Percentiles rank a stretch among this genome's conserved stretches.
These are phyloP conservation scores for Phanerodontia chrysosporium DNA, from an alignment of 768 basidiomycete species.

Conservation along the genomic window DNA sequence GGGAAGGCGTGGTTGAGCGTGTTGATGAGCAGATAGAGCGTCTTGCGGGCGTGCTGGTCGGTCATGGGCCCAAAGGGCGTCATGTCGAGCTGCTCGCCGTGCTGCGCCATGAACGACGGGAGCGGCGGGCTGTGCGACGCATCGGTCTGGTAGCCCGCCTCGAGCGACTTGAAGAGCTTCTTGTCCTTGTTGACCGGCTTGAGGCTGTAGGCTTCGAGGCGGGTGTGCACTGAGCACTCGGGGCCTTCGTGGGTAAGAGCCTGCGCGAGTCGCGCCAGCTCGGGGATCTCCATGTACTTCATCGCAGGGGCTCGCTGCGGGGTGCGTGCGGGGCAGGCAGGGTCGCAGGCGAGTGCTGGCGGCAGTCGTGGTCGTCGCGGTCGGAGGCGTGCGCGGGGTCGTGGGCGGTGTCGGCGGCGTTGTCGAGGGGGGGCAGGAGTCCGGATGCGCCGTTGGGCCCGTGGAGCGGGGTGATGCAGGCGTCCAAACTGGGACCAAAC, in stretches of 20 bases:
- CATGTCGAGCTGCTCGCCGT: conserved; percentile 59
- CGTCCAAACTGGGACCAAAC: conserved; percentile 4
- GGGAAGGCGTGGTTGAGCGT: conserved; percentile 97
- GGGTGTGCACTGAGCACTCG: conserved; percentile 84
- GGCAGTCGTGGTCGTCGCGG: conserved; percentile 3
- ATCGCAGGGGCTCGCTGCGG: conserved; percentile 33
- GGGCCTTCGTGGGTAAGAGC: conserved; percentile 82
- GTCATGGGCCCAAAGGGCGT: conserved; percentile 91
- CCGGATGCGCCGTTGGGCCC: background rate
- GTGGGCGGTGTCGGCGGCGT: background rate
- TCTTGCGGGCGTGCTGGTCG: conserved; percentile 82
- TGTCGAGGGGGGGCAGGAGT: conserved; percentile 1
- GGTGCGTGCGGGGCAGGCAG: background rate
- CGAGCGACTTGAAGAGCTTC: conserved; percentile 91
- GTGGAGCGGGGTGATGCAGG: conserved; percentile 3
- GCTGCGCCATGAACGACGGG: conserved; percentile 72
- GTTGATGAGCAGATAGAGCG: conserved; percentile 91
- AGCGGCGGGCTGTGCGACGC: conserved; percentile 81
- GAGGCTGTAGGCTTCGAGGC: conserved; percentile 96
- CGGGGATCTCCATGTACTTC: conserved; percentile 90
- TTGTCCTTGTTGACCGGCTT: conserved; percentile 97
- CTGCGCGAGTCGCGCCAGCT: conserved; percentile 70
- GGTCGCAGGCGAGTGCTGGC: background rate
- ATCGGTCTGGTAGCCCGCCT: conserved; percentile 80
- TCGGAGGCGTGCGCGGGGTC: background rate